Base-by-base conservation (phyloP, 768 basidiomycete species). In the Daedaleopsis nitida region DNA sequence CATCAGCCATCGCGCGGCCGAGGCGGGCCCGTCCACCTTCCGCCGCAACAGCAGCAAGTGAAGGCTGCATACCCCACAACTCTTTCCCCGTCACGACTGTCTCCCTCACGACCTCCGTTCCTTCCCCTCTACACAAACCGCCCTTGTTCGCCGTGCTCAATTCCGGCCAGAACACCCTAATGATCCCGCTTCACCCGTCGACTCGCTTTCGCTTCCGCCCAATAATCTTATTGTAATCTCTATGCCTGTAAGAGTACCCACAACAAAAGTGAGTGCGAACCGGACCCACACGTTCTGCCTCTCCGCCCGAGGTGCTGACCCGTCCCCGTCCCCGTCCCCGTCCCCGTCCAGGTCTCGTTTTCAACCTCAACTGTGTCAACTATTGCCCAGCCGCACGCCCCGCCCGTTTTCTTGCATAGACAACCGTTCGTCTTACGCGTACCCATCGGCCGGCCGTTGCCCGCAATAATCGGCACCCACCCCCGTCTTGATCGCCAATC, bases 201-300 rank as follows among this genome's bases (percentile, higher is more conserved):
- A 47, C 57, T 49, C 57, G 53, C 32, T 32, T 55, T 42, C 52
- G 38, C 51, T 38, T 49, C 48, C 23, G 38, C 32, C 42, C 23
- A 32, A 34, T 64, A 67, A 62, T 57, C 37, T 67, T 64, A 67
- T 67, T 53, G 24, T 67, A 67, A 67, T 63, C 52, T n/a, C 55
- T 17, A 53, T 58, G 53, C 43, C 47, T 55, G 56, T 57, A 63
- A 55, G 62, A 32, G 27, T 32, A 32, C 27, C 27, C 27, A 32
- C 27, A 7, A 3, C 27, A 32, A 7, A 32, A 32, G 27, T 32
- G 27, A 3, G 27, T 32, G 27, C 27, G n/a, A n/a, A n/a, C n/a
- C n/a, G n/a, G n/a, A n/a, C n/a, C n/a, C n/a, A n/a, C n/a, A n/a
- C n/a, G n/a, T 7, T 32, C 27, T 7, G 27, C 27, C 27, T 32